Base-by-base conservation (phyloP, 2,329 filamentous ascomycete genomes). In the Didymella sp. region DNA sequence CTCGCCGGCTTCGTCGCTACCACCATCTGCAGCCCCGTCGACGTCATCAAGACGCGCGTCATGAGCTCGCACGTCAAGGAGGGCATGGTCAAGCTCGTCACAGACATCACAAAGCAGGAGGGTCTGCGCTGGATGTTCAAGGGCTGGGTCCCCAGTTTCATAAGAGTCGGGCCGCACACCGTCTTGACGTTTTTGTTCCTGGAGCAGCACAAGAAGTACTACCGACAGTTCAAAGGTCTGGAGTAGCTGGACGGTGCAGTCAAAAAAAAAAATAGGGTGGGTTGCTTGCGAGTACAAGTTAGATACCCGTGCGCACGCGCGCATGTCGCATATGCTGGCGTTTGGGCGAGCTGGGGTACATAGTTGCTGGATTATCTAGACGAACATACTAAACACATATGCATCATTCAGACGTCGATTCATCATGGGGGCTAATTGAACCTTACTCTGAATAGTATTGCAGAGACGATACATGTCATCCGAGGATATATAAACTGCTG, bases 41-140 rank as follows among this genome's bases (percentile, higher is more conserved):
- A 96, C 75, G 92, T 96, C 27, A 88, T 96, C 78, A 96, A 96
- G 82, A 96, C 92, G 9, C 83, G 90, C 22, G 85, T 96, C 69
- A 96, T 96, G 92, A 89, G 87, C 60, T 84, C 87, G 1, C 78
- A 80, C 12, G 71, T 84, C 61, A 77, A 76, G 31, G 76, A 84
- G 62, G 80, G 84, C 24, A 77, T 95, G 27, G 62, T 84, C 3
- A 80, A 79, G 53, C 75, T 92, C 21, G 77, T 96, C 51, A 77
- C 79, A 38, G 86, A 90, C 41, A 87, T 93, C 28, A 90, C 87
- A 62, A 83, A 80, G 51, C 79, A 84, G 17, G 90, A 96, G 71
- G 92, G 92, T 1, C 74, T 90, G 46, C 78, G 83, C 41, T 96
- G 92, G 92, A 88, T 94, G 84, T 96, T 96, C 78, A 90, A 91